Conservation (phyloP, 176 grass and related monocot genomes). For the Oryza longistaminata region DNA sequence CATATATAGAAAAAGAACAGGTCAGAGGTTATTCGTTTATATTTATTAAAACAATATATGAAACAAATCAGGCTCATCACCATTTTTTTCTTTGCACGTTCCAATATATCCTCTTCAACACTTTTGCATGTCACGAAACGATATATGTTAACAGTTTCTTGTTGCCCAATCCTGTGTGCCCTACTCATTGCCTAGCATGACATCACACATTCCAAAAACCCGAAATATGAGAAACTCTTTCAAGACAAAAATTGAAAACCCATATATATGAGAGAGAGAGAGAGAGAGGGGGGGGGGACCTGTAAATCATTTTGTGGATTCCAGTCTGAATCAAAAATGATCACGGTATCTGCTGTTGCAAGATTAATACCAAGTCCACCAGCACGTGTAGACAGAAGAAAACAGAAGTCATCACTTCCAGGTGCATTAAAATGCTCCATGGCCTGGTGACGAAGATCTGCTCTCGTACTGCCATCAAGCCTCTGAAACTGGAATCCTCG, state of each 20-base stretch:
- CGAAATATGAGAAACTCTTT: constrained; percentile 24
- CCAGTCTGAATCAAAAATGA: constrained; percentile 99
- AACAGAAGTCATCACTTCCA: constrained; percentile 98
- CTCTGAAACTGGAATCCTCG: constrained; percentile 98
- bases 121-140: constrained; percentile 98
- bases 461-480: constrained; percentile 97
- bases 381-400: constrained; percentile 95
- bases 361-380: constrained; percentile 99
- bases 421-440: constrained; percentile 99
- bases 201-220: constrained; percentile 13
- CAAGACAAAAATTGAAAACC: background rate
- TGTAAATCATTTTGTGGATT: constrained; percentile 99
- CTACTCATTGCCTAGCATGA: constrained; percentile 92
- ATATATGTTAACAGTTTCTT: constrained; percentile 98
- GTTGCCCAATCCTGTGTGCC: constrained; percentile 98
- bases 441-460: constrained; percentile 96
- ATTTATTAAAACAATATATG: constrained; percentile 2
- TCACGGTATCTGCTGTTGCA: constrained; percentile 98
- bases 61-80: constrained; percentile 26
- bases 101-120: constrained; percentile 99
- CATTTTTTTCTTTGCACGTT: constrained; percentile 99
- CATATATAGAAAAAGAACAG: background rate
- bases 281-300: constrained; percentile 43
- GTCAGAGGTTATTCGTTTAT: background rate
- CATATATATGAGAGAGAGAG: background rate